These are phyloP conservation scores for Kwoniella sp. DNA, from an alignment of 768 basidiomycete species.

Conservation along the genomic window DNA sequence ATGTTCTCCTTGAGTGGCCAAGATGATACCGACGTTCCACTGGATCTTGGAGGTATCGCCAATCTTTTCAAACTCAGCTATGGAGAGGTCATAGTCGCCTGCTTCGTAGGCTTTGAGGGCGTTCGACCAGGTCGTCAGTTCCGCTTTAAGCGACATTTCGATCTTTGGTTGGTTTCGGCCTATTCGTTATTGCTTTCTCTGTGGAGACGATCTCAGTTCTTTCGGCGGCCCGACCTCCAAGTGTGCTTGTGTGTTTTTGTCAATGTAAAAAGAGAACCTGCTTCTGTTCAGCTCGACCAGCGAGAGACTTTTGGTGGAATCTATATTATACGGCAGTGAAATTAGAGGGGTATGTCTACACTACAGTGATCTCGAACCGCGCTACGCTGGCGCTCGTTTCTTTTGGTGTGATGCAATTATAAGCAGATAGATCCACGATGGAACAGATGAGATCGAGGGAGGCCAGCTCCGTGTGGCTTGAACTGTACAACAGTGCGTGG, in stretches of 20 bases:
- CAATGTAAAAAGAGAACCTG: too few species aligned
- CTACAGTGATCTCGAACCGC: too few species aligned
- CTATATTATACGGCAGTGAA: too few species aligned
- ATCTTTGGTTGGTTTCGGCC: not conserved
- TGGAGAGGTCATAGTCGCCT: conserved; percentile 73
- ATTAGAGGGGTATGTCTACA: too few species aligned
- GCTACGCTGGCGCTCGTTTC: too few species aligned
- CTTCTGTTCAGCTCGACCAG: not conserved
- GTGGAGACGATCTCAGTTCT: too few species aligned
- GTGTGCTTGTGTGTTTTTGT: too few species aligned
- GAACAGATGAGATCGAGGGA: not conserved
- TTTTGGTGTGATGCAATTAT: not conserved
- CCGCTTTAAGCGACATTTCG: conserved; percentile 55
- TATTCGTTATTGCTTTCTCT: too few species aligned
- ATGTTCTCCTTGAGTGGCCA: conserved; percentile 87
- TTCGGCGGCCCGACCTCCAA: too few species aligned
- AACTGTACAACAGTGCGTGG: not conserved
- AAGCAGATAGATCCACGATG: not conserved
- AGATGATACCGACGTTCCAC: conserved; percentile 84
- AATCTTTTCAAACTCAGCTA: conserved; percentile 79
- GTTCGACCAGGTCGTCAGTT: conserved; percentile 81
- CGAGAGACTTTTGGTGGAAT: too few species aligned
- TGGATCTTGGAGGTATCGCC: conserved; percentile 83
- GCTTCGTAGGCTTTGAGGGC: conserved; percentile 88
- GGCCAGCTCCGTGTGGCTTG: not conserved